These are phyloP conservation scores for Phytophthora podocarpi DNA, from an alignment of 352 stramenopile genomes.

Conservation along the genomic window DNA sequence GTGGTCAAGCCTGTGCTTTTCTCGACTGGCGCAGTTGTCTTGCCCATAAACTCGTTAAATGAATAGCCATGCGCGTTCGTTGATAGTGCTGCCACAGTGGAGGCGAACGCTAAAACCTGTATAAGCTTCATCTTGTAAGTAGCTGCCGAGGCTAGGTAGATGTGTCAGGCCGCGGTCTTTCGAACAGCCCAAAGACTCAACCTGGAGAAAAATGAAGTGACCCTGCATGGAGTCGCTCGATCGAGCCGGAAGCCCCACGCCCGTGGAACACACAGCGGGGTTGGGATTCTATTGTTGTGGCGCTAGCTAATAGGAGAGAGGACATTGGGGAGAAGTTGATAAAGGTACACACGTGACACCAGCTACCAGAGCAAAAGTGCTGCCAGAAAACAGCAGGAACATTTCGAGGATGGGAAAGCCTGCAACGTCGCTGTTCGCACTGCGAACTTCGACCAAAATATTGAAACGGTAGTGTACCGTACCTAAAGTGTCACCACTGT, in stretches of 20 bases:
- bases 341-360: constrained; percentile 9
- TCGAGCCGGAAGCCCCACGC: too few relatives aligned
- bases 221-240: background rate
- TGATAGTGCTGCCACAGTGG: background rate
- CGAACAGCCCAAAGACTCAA: constrained; percentile 1
- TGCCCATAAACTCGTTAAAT: constrained; percentile 14
- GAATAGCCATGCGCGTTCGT: constrained; percentile 15
- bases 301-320: constrained; percentile 2
- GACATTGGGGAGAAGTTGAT: background rate
- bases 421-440: too few relatives aligned
- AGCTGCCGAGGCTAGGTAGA: background rate
- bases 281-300: constrained; percentile 3
- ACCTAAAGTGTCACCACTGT: too few relatives aligned
- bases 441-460: too few relatives aligned
- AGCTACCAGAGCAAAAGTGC: background rate
- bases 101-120: constrained; percentile 16
- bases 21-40: background rate
- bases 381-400: constrained; percentile 26
- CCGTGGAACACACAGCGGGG: background rate
- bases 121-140: constrained; percentile 24
- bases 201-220: constrained; percentile 17
- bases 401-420: constrained; percentile 13
- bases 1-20: constrained; percentile 29
- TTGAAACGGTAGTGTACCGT: too few relatives aligned
- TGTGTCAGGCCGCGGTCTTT: too few relatives aligned